phyloP scores from a whole-genome alignment of 2,329 filamentous ascomycete species.

The Talaromyces sp. region DNA sequence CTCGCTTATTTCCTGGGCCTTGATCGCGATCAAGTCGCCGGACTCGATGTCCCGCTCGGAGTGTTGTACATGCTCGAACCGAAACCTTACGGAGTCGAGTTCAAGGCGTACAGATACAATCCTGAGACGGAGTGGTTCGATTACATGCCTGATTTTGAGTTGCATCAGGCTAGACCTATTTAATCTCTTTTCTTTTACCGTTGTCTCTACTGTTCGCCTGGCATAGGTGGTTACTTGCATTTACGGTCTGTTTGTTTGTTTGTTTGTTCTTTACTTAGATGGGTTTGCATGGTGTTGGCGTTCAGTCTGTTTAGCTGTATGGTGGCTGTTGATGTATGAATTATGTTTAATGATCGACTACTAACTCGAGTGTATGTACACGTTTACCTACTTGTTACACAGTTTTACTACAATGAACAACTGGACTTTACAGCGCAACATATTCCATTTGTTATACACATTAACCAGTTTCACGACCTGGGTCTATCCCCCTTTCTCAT shows the following conservation, averaged over 20 bases:
- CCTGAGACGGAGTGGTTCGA: constrained; percentile 74
- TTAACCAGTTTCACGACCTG: background rate
- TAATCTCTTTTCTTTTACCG: background rate
- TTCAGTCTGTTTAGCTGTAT: background rate
- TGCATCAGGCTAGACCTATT: constrained; percentile 46
- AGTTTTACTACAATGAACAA: background rate
- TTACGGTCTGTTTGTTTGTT: background rate
- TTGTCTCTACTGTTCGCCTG: background rate
- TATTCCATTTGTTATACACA: background rate
- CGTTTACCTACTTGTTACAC: background rate
- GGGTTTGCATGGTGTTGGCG: background rate
- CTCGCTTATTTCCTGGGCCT: constrained; percentile 96
- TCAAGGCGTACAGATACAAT: constrained; percentile 92
- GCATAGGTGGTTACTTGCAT: background rate
- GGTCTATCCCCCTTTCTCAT: background rate
- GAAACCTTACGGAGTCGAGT: constrained; percentile 95
- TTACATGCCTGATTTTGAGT: constrained; percentile 76
- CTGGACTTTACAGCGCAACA: background rate
- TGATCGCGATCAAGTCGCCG: constrained; percentile 84
- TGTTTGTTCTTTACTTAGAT: background rate
- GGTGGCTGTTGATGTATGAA: background rate
- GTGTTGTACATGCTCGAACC: constrained; percentile 94
- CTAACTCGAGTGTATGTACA: background rate
- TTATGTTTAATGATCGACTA: constrained; percentile 2
- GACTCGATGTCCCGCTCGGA: constrained; percentile 88